These are phyloP conservation scores for Tetrapisispora pingtungensis DNA, from an alignment of 805 yeast species.

Conservation along the genomic window DNA sequence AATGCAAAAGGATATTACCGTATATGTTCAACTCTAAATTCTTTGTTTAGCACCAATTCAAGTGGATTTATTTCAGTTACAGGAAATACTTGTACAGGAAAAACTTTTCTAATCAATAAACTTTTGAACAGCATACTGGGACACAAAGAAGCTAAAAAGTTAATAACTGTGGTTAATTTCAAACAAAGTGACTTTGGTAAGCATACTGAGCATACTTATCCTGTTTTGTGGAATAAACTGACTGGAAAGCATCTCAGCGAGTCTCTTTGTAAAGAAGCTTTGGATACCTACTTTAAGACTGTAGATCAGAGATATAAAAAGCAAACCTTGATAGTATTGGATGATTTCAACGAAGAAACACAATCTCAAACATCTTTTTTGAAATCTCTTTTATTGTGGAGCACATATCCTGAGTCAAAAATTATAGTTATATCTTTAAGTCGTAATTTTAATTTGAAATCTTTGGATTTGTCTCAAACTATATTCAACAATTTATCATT, in stretches of 20 bases:
- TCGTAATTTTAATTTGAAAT: not conserved
- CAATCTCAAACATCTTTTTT: not conserved
- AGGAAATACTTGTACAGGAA: not conserved
- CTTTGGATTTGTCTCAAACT: not conserved
- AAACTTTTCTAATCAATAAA: not conserved
- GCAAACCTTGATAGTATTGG: conserved; percentile 64
- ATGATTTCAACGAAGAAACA: conserved; percentile 19
- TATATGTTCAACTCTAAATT: not conserved
- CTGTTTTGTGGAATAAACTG: conserved; percentile 66
- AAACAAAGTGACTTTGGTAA: not conserved
- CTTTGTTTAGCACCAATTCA: not conserved
- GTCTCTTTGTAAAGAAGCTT: conserved; percentile 48
- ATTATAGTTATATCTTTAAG: not conserved
- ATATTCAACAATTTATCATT: not conserved
- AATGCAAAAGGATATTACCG: not conserved
- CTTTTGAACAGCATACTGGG: not conserved
- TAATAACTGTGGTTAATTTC: not conserved
- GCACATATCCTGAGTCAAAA: not conserved
- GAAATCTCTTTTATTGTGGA: not conserved
- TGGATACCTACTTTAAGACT: conserved; percentile 58
- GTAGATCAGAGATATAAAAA: conserved; percentile 25
- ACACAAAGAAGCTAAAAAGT: not conserved
- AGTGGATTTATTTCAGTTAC: not conserved
- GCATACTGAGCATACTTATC: conserved; percentile 35
- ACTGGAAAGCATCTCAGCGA: conserved; percentile 49